Percentiles rank a stretch among this genome's conserved stretches.
phyloP scores from a whole-genome alignment of 257 asterid genomes.

The Echium plantagineum region DNA sequence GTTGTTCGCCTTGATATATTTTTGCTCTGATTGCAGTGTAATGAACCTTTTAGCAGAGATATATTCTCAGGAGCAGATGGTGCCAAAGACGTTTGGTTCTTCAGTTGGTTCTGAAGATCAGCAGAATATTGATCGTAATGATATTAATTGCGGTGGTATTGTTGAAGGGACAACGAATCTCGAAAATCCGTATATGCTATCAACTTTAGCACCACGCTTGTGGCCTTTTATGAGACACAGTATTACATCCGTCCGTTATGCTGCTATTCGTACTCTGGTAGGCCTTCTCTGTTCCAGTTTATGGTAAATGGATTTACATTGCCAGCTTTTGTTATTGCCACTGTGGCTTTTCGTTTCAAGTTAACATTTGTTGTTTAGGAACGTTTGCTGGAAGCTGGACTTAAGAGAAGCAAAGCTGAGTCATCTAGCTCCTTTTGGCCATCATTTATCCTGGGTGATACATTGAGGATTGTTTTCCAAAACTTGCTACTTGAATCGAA shows the following conservation, averaged over 20 bases:
- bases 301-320: slow-evolving; percentile 1
- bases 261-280: slow-evolving; percentile 99
- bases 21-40: slow-evolving; percentile 60
- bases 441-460: slow-evolving; percentile 85
- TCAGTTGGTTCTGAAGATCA: slow-evolving; percentile 25
- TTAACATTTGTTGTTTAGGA: slow-evolving; percentile 45
- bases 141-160: slow-evolving; percentile 37
- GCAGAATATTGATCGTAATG: slow-evolving; percentile 75
- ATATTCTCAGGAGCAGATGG: slow-evolving; percentile 91
- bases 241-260: slow-evolving; percentile 88
- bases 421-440: slow-evolving; percentile 86
- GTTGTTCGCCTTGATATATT: slow-evolving; percentile 15
- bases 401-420: slow-evolving; percentile 53
- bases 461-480: slow-evolving; percentile 94
- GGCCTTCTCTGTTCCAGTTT: slow-evolving; percentile 6
- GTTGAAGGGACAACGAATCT: slow-evolving; percentile 60
- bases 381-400: slow-evolving; percentile 93
- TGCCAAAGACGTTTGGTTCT: slow-evolving; percentile 56
- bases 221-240: slow-evolving; percentile 99
- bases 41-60: slow-evolving; percentile 98
- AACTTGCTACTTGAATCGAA: slow-evolving; percentile 92
- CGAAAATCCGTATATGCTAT: slow-evolving; percentile 65
- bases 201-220: slow-evolving; percentile 86
- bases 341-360: neutral
- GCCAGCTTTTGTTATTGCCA: neutral